Base-by-base conservation (phyloP, 495 filamentous ascomycete genomes). In the Monascus purpureus region DNA sequence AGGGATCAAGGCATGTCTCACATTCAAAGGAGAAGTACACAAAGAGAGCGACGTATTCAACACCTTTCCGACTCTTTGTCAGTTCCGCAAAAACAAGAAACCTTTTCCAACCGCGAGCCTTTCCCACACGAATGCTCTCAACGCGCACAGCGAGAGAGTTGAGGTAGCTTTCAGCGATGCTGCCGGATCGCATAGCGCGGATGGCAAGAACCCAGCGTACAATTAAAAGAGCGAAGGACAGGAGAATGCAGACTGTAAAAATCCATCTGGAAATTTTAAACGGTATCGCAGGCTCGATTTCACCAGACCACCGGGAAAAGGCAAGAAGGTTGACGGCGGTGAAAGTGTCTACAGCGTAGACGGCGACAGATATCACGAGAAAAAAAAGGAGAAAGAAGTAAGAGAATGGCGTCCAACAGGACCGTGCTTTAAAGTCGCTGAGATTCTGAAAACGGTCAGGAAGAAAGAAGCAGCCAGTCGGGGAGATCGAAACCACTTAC, bases 11-110 rank as follows among this genome's bases (percentile, higher is more conserved):
- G 26, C n/a, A 17, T 11, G 16, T 51, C 72, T 59, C 51, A 83
- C 83, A 77, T 61, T 95, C 79, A 50, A 95, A 95, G 12, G 80
- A 79, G 54, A 95, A 97, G 47, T 93, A 94, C 18, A 83, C 78
- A 46, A 94, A 93, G 2, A 97, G 66, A 8, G 87, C 90, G 25
- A 93, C 65, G 50, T 93, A 93, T 50, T 95, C 88, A 17, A 75
- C 72, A 8, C 85, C 84, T 50, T 93, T 88, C 49, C 80, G 85
- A 53, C 79, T 82, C 50, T 88, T 86, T 1, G 90, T 94, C 55
- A 97, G 60, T 41, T 84, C 82, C 4, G 86, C 74, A 47, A 94
- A 97, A 28, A 97, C 86, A 12, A 95, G 59, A 48, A 95, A 97
- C 19, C 87, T 68, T 40, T 69, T 76, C 74, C 77, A 97, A 19